phyloP scores from a whole-genome alignment of 2,329 filamentous ascomycete species.

The Talaromyces marneffei region DNA sequence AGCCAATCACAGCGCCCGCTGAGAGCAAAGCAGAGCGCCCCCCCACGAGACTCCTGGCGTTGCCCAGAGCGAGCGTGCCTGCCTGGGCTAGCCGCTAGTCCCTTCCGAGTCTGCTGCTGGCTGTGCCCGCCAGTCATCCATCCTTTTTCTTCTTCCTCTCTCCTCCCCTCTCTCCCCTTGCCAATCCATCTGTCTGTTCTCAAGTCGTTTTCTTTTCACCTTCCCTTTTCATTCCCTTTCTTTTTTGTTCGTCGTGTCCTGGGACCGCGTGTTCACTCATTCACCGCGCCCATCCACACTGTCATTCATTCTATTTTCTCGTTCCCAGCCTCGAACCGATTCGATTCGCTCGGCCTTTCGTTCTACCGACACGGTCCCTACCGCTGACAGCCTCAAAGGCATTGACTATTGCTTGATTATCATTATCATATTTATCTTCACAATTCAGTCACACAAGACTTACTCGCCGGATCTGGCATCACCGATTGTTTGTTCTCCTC shows the following conservation, averaged over 20 bases:
- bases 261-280: constrained; percentile 48
- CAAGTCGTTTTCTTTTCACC: constrained; percentile 23
- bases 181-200: constrained; percentile 23
- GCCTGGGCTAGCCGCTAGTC: constrained; percentile 1
- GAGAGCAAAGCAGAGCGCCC: background rate
- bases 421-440: constrained; percentile 34
- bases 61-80: background rate
- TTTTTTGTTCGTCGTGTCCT: constrained; percentile 27
- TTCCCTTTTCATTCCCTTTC: constrained; percentile 23
- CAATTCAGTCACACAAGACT: constrained; percentile 21
- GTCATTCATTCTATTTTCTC: constrained; percentile 18
- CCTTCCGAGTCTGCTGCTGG: background rate
- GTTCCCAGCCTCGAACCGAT: background rate
- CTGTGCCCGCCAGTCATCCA: background rate
- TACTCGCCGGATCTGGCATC: constrained; percentile 13
- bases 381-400: constrained; percentile 10
- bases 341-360: constrained; percentile 1
- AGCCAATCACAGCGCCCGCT: background rate
- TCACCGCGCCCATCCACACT: constrained; percentile 44
- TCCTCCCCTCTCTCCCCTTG: constrained; percentile 18
- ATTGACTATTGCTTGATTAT: constrained; percentile 20
- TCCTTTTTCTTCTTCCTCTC: constrained; percentile 17
- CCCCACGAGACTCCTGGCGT: constrained; percentile 5
- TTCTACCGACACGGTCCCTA: constrained; percentile 10
- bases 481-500: constrained; percentile 18